Evolutionary conservation across 2,329 filamentous ascomycete species (phyloP).

Genomic region (Ophiosphaerella korrae): DNA sequence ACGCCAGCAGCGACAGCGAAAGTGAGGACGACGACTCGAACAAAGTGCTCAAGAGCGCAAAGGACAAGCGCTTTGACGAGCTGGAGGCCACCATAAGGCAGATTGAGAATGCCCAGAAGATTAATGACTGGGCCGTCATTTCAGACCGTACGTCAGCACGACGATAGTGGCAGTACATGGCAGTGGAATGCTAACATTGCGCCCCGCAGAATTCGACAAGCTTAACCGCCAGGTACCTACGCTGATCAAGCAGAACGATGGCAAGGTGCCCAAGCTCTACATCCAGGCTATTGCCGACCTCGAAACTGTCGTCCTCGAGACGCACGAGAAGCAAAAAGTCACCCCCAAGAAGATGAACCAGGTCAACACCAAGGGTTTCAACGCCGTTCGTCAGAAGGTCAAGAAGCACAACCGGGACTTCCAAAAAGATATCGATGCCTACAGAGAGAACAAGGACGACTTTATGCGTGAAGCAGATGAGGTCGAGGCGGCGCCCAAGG

Average conservation of each 20-base stretch:
- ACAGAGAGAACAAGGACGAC: conserved; percentile 80
- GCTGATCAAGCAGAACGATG: conserved; percentile 62
- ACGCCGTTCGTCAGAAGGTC: conserved; percentile 96
- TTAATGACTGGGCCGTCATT: conserved; percentile 95
- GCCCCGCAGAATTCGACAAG: conserved; percentile 81
- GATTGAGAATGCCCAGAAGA: conserved; percentile 97
- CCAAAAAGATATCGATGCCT: conserved; percentile 83
- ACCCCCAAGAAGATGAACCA: conserved; percentile 99
- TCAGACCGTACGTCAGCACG: conserved; percentile 70
- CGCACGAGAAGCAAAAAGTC: conserved; percentile 93
- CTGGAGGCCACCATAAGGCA: conserved; percentile 85
- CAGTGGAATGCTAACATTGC: conserved; percentile 22
- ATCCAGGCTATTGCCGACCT: conserved; percentile 92
- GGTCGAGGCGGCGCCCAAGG: conserved; percentile 65
- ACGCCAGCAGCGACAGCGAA: conserved; percentile 77
- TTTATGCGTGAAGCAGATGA: conserved; percentile 88
- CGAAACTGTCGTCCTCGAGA: conserved; percentile 93
- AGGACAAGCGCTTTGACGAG: conserved; percentile 96
- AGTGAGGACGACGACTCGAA: conserved; percentile 84
- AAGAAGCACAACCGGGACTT: conserved; percentile 99
- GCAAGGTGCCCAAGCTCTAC: conserved; percentile 86
- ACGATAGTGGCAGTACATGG: conserved; percentile 6
- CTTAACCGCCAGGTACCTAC: conserved; percentile 79
- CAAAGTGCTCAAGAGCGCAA: conserved; percentile 92
- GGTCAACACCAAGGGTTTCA: conserved; percentile 89